Evolutionary conservation across 495 filamentous ascomycete genomes (phyloP).

Genomic region (Lineolata rhizophorae): DNA sequence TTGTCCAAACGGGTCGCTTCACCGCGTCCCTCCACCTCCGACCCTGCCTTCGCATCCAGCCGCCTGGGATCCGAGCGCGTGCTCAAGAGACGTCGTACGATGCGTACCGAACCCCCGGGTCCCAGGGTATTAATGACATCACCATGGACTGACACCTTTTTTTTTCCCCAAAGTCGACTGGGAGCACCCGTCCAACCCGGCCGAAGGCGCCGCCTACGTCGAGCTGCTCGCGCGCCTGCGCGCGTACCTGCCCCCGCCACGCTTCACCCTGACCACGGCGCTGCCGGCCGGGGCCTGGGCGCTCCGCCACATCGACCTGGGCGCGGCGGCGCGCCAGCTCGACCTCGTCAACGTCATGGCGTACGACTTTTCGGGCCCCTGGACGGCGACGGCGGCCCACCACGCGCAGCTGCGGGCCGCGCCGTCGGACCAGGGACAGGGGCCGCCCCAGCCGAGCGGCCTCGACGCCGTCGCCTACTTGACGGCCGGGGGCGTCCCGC

Average conservation of each 20-base stretch:
- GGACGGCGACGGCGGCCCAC: conserved; percentile 47
- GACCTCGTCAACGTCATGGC: conserved; percentile 69
- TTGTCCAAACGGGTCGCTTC: too few relatives aligned
- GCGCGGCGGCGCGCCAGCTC: conserved; percentile 37
- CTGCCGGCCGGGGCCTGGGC: conserved; percentile 60
- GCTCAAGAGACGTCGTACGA: too few relatives aligned
- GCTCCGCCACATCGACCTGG: conserved; percentile 54
- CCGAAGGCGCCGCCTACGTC: conserved; percentile 54
- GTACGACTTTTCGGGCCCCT: conserved; percentile 74
- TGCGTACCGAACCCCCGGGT: too few relatives aligned
- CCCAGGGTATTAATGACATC: too few relatives aligned
- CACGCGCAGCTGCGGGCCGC: conserved; percentile 60
- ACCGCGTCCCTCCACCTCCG: conserved; percentile 7
- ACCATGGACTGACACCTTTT: too few relatives aligned
- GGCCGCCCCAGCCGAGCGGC: conserved; percentile 33
- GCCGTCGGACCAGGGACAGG: conserved; percentile 7
- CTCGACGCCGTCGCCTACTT: conserved; percentile 45
- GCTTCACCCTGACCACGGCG: conserved; percentile 57
- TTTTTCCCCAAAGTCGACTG: conserved; percentile 84
- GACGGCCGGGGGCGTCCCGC: conserved; percentile 39
- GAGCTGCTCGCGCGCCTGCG: conserved; percentile 47
- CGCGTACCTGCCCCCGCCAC: conserved; percentile 45
- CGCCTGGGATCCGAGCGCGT: too few relatives aligned
- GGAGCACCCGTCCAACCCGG: conserved; percentile 55
- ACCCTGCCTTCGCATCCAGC: background rate